Base-by-base conservation (phyloP, 148 eudicot species). In the Fagopyrum esculentum region DNA sequence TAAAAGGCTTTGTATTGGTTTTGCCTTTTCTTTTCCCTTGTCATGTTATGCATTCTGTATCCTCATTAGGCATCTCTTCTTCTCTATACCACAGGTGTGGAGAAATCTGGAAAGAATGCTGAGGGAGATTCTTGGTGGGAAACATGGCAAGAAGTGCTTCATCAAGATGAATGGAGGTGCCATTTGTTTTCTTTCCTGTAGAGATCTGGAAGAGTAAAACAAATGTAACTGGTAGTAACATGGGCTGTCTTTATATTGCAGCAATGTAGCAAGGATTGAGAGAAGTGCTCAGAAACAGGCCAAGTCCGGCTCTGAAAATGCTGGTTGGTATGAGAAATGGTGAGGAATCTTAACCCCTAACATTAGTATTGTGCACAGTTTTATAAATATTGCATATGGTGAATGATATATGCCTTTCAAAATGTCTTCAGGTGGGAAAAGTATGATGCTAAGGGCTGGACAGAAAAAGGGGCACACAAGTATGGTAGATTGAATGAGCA, bases 111-210 rank as follows among this genome's bases (percentile, higher is more conserved):
- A 78, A 90, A 82, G 80, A 95, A 95, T 83, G 89, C 96, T 47
- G 97, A 90, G 82, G 98, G 97, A 74, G 97, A 95, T 82, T 89
- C 96, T 30, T 95, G 98, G 98, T 94, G 97, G 98, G 98, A 95
- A 87, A 95, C 98, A 80, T 95, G 98, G 98, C 90, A 91, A 84
- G 98, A 95, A 85, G 90, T 87, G 84, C 91, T 92, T 77, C 93
- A 95, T 82, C 98, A 92, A 84, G 98, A 95, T 83, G 98, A 95
- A 79, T 95, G 98, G 98, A 95, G 98, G 98, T 95, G 57, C 35
- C 35, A 9, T 69, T 69, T 73, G 9, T 22, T 49, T 8, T 74
- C 75, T 55, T 76, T 11, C 9, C 40, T 13, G 44, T 55, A 60
- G 48, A 69, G 6, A 16, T 68, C 26, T 15, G 11, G 3, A 45